phyloP scores from a whole-genome alignment of 164 flowering plant species.

The Macadamia tetraphylla region DNA sequence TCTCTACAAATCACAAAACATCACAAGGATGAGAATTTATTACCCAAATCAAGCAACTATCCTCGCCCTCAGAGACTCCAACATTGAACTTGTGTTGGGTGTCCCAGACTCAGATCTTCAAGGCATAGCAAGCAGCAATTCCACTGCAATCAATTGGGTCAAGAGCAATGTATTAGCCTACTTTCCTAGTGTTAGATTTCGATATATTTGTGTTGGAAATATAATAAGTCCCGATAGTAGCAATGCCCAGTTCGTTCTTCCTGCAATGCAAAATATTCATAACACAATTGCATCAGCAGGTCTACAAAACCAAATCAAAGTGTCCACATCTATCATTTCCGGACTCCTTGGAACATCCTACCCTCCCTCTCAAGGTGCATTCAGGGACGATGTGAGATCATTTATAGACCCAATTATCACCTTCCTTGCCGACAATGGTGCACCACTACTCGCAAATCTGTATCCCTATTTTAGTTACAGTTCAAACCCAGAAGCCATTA shows the following conservation, averaged over 20 bases:
- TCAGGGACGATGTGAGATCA: background rate
- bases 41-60: conserved; percentile 22
- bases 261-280: conserved; percentile 30
- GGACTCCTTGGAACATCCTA: conserved; percentile 12
- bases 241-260: conserved; percentile 28
- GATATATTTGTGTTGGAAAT: conserved; percentile 46
- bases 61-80: conserved; percentile 38
- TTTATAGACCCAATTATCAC: conserved; percentile 19
- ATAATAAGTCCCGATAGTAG: conserved; percentile 28
- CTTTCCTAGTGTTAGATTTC: conserved; percentile 26
- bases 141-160: conserved; percentile 33
- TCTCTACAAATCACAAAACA: conserved; percentile 24
- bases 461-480: conserved; percentile 33
- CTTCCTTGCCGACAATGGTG: conserved; percentile 14
- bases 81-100: conserved; percentile 35
- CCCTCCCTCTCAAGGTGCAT: conserved; percentile 33
- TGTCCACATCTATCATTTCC: conserved; percentile 21
- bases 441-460: conserved; percentile 35
- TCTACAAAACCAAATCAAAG: conserved; percentile 22
- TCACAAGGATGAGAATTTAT: conserved; percentile 35
- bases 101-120: conserved; percentile 38
- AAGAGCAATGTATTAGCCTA: conserved; percentile 21
- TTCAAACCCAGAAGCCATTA: conserved; percentile 2
- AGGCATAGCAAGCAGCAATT: conserved; percentile 21
- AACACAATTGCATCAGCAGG: conserved; percentile 24